phyloP scores from a whole-genome alignment of 345 rosid genomes.

The Streptanthus diversifolius region DNA sequence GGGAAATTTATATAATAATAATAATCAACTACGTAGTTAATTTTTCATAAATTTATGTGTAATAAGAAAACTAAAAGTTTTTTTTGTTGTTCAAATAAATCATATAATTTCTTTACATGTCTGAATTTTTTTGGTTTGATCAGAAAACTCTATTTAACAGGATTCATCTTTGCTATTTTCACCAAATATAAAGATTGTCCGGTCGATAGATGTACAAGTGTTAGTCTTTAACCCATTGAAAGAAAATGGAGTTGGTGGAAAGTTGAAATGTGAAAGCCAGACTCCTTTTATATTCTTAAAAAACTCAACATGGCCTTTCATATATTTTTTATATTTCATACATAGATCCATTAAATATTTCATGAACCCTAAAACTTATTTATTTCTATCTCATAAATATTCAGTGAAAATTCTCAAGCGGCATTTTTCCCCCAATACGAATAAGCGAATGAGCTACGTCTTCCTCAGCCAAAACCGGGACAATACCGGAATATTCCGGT shows the following conservation, averaged over 20 bases:
- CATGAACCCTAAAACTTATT: not conserved
- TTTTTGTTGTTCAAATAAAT: not conserved
- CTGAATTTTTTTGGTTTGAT: not conserved
- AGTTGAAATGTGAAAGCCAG: slow-evolving; percentile 1
- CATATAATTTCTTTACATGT: not conserved
- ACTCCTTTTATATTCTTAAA: not conserved
- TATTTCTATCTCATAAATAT: not conserved
- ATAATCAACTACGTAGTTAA: not conserved
- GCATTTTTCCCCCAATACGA: not conserved
- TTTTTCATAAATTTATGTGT: not conserved
- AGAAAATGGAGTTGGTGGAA: slow-evolving; percentile 13
- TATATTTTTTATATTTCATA: not conserved
- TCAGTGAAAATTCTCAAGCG: not conserved
- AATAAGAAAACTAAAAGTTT: not conserved
- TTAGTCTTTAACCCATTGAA: not conserved
- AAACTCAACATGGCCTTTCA: not conserved
- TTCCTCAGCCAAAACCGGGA: not conserved
- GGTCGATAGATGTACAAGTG: not conserved
- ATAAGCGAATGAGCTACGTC: not conserved
- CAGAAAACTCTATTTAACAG: not conserved
- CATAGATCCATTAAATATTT: not conserved
- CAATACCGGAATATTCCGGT: not conserved
- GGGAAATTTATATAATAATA: slow-evolving; percentile 1
- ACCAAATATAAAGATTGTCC: not conserved
- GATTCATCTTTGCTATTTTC: not conserved